Conservation (phyloP, 78 protist species). For the Tieghemostelium lacteum region DNA sequence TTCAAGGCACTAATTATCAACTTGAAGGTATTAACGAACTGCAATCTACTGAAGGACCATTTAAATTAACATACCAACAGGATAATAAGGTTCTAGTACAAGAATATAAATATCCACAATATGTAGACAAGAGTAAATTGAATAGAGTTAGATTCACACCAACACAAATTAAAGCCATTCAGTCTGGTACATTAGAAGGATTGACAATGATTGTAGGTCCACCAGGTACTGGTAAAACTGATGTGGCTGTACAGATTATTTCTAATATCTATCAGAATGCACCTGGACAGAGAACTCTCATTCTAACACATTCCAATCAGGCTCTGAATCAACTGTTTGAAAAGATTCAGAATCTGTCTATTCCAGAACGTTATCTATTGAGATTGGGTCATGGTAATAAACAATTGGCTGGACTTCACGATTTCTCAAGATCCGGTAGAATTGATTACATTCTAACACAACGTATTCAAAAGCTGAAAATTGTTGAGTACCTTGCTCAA, state of each 20-base stretch:
- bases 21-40: neutral
- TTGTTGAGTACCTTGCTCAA: slow-evolving; percentile 81
- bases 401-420: slow-evolving; percentile 75
- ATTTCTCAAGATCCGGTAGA: slow-evolving; percentile 93
- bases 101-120: neutral
- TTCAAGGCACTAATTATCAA: neutral
- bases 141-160: slow-evolving; percentile 51
- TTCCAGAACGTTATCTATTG: slow-evolving; percentile 94
- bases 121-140: neutral
- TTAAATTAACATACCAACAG: neutral
- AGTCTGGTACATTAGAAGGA: slow-evolving; percentile 85
- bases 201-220: slow-evolving; percentile 97
- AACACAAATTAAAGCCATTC: slow-evolving; percentile 87
- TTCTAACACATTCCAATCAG: slow-evolving; percentile 97
- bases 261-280: slow-evolving; percentile 91
- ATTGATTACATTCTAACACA: slow-evolving; percentile 91
- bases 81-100: neutral
- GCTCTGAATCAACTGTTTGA: slow-evolving; percentile 81
- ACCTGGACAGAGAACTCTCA: slow-evolving; percentile 94
- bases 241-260: slow-evolving; percentile 97
- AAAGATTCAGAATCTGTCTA: slow-evolving; percentile 77
- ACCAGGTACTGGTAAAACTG: slow-evolving; percentile 99
- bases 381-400: slow-evolving; percentile 97
- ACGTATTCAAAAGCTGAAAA: slow-evolving; percentile 76
- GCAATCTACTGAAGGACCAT: neutral